A percentile compares a stretch with the other conserved stretches of the same genome.
phyloP scores from a whole-genome alignment of 345 rosid species.

The Populus tremula region DNA sequence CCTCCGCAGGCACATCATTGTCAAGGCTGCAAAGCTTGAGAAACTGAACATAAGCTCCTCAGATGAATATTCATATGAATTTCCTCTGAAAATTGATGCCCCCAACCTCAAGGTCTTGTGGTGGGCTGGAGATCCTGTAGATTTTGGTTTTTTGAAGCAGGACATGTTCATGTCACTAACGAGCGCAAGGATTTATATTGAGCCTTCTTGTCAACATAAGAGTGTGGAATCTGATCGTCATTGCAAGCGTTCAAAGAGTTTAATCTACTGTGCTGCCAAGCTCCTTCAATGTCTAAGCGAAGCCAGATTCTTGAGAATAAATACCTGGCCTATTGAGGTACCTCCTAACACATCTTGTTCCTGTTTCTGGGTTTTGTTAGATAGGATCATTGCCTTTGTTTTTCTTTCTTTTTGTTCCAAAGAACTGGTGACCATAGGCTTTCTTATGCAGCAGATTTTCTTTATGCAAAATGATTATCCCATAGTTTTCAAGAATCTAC shows the following conservation, averaged over 20 bases:
- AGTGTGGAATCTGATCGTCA: not conserved
- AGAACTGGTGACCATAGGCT: not conserved
- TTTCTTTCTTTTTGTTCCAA: not conserved
- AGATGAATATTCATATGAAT: not conserved
- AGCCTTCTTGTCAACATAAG: conserved; percentile 18
- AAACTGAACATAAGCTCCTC: conserved; percentile 3
- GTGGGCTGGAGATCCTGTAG: conserved; percentile 21
- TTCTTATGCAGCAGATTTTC: not conserved
- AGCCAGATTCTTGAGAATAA: conserved; percentile 6
- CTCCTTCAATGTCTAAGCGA: conserved; percentile 11
- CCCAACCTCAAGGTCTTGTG: not conserved
- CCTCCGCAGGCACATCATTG: not conserved
- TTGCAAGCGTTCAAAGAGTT: conserved; percentile 16
- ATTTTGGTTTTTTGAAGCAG: conserved; percentile 7
- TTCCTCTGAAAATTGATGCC: conserved; percentile 9
- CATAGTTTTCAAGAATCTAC: conserved; percentile 6
- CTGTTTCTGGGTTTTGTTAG: not conserved
- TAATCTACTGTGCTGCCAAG: conserved; percentile 13
- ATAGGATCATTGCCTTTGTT: not conserved
- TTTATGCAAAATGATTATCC: conserved; percentile 17
- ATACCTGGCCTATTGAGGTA: conserved; percentile 24
- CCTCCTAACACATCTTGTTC: not conserved
- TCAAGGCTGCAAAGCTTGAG: not conserved
- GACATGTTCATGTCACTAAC: not conserved
- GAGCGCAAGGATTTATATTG: conserved; percentile 3